Conservation (phyloP, 2,329 filamentous ascomycete genomes). For the Diaporthe ilicicola region DNA sequence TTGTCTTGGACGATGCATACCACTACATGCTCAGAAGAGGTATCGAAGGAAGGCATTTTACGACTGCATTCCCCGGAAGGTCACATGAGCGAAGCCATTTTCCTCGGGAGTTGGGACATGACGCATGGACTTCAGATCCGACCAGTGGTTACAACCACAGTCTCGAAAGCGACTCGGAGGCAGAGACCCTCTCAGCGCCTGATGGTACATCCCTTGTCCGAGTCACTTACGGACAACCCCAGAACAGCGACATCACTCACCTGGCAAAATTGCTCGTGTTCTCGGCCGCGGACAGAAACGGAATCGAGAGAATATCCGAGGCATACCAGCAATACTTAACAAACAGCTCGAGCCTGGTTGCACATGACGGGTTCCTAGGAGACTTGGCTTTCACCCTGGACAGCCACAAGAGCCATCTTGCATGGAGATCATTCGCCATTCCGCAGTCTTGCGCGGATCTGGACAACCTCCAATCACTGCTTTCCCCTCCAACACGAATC, state of each 20-base stretch:
- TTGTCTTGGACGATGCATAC: constrained; percentile 5
- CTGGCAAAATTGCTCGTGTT: neutral
- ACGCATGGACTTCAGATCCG: too few species aligned
- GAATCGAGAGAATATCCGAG: neutral
- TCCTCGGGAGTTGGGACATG: too few species aligned
- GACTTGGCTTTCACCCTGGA: constrained; percentile 41
- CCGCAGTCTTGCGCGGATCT: too few species aligned
- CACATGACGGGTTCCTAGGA: neutral
- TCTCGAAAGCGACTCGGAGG: too few species aligned
- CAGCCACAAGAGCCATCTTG: constrained; percentile 38
- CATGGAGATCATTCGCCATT: constrained; percentile 37
- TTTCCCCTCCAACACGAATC: too few species aligned
- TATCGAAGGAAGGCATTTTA: neutral
- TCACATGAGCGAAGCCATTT: too few species aligned
- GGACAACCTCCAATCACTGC: too few species aligned
- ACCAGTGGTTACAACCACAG: too few species aligned
- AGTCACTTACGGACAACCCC: too few species aligned
- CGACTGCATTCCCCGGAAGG: neutral
- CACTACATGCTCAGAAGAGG: neutral
- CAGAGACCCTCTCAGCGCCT: too few species aligned
- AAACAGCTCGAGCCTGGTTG: neutral
- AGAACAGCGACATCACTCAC: too few species aligned
- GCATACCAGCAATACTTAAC: neutral
- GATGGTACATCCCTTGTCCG: too few species aligned
- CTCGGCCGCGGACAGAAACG: neutral